Base-by-base conservation (phyloP, 169 alveolate species). In the Toxoplasma gondii region DNA sequence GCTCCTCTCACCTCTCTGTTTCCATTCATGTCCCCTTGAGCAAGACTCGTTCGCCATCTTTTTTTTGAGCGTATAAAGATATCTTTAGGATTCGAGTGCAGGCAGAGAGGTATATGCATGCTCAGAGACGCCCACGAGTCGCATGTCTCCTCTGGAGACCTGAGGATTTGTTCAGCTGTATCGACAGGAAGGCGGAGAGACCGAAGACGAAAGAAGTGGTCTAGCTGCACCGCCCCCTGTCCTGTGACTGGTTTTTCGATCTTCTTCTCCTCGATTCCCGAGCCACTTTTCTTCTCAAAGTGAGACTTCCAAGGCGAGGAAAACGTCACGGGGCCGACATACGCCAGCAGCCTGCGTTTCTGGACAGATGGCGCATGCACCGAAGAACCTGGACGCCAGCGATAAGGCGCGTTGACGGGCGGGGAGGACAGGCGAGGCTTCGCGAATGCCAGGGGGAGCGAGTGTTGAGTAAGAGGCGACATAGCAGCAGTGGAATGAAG, bases 111-210 rank as follows among this genome's bases (percentile, higher is more conserved):
- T 7, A 31, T 31, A 12, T 4, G 74, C 34, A 19, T 16, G 31
- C 5, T 31, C 34, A 64, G 34, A 4, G 74, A 27, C 29, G 74
- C 74, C 24, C 24, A 64, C 31, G 74, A 16, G 74, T 19, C 34
- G 5, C 7, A 31, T 12, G 29, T 64, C 74, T 16, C 34, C 29
- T 64, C 29, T 7, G 39, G 86, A 10, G 44, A 45, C 86, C 27
- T 7, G 27, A 78, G 86, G 29, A 78, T 17, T n/a, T 78, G 39
- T 19, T 78, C 86, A 17, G 86, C 86, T 31, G 45, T 78, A 1
- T 78, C 86, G 19, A 38, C 86, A 78, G 86, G 86, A 10, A 78
- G n/a, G 43, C 86, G 86, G 43, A 78, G 44, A 12, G 86, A 19
- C 1, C 86, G 39, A 1, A 78, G 86, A 19, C 86, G 86, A 12